Percentiles rank a stretch among this genome's conserved stretches.
Evolutionary conservation across 2,329 filamentous ascomycete genomes (phyloP).

Genomic region (Tolypocladium ophioglossoides): DNA sequence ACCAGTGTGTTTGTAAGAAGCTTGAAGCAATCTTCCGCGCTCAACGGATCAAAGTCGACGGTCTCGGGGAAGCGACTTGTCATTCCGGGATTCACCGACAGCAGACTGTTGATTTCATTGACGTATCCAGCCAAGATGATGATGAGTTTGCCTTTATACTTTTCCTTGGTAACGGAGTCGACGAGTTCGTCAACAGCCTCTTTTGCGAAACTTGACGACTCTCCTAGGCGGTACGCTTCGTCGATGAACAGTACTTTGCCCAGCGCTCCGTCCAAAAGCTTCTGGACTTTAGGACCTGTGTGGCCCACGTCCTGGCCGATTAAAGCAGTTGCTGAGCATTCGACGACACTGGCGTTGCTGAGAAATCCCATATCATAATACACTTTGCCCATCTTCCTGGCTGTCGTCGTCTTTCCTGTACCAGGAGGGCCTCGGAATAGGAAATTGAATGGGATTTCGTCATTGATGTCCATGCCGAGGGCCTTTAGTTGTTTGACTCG

Average conservation of each 20-base stretch:
- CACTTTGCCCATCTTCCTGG: conserved; percentile 62
- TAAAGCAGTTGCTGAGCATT: conserved; percentile 58
- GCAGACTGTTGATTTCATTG: conserved; percentile 51
- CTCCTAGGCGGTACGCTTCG: conserved; percentile 56
- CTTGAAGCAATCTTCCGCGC: conserved; percentile 26
- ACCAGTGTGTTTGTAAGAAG: conserved; percentile 27
- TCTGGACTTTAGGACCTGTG: conserved; percentile 54
- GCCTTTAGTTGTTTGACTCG: conserved; percentile 21
- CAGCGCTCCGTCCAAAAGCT: conserved; percentile 46
- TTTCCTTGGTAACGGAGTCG: conserved; percentile 41
- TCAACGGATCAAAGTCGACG: conserved; percentile 42
- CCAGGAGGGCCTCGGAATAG: conserved; percentile 56
- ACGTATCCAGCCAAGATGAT: conserved; percentile 62
- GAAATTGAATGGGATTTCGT: conserved; percentile 54
- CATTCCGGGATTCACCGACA: conserved; percentile 53
- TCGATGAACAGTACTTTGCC: conserved; percentile 63
- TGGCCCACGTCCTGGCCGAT: conserved; percentile 61
- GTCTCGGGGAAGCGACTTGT: conserved; percentile 54
- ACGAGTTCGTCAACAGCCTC: conserved; percentile 45
- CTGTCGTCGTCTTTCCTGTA: conserved; percentile 65
- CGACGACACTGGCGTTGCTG: conserved; percentile 45
- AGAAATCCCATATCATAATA: conserved; percentile 68
- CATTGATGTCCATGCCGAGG: conserved; percentile 15
- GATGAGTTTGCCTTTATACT: conserved; percentile 48
- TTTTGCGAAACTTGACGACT: conserved; percentile 44